phyloP scores from a whole-genome alignment of 2,329 filamentous ascomycete genomes.

The Beauveria scarabaeidicola region DNA sequence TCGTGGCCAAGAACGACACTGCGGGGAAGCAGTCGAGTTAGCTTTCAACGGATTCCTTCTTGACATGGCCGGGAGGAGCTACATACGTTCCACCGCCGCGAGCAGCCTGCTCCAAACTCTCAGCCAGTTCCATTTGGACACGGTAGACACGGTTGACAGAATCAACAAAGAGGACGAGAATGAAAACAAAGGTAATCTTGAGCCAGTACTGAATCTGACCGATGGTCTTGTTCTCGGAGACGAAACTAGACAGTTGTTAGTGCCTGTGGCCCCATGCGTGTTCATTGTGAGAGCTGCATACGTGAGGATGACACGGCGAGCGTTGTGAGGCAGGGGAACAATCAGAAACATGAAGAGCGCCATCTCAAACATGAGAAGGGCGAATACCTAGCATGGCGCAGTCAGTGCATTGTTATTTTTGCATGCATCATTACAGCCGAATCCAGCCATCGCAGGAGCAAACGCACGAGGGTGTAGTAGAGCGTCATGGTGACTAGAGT shows the following conservation, averaged over 20 bases:
- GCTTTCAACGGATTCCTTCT: background rate
- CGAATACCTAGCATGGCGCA: constrained; percentile 56
- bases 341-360: constrained; percentile 69
- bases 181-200: constrained; percentile 99
- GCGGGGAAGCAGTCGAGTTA: background rate
- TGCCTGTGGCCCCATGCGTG: constrained; percentile 7
- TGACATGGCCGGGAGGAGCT: background rate
- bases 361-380: constrained; percentile 78
- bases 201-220: constrained; percentile 95
- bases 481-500: constrained; percentile 42
- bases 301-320: constrained; percentile 78
- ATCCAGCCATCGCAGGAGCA: background rate
- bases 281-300: constrained; percentile 27
- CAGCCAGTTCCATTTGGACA: constrained; percentile 79
- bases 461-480: constrained; percentile 46
- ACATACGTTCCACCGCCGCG: constrained; percentile 37
- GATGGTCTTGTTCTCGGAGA: constrained; percentile 75
- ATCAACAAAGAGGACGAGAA: constrained; percentile 94
- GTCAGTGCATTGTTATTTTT: constrained; percentile 17
- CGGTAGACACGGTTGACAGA: constrained; percentile 94
- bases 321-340: constrained; percentile 78
- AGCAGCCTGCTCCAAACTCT: constrained; percentile 52
- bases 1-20: constrained; percentile 73
- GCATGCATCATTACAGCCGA: background rate
- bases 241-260: constrained; percentile 54